Conservation (phyloP, 2,329 filamentous ascomycete genomes). For the Alternaria incomplexa region DNA sequence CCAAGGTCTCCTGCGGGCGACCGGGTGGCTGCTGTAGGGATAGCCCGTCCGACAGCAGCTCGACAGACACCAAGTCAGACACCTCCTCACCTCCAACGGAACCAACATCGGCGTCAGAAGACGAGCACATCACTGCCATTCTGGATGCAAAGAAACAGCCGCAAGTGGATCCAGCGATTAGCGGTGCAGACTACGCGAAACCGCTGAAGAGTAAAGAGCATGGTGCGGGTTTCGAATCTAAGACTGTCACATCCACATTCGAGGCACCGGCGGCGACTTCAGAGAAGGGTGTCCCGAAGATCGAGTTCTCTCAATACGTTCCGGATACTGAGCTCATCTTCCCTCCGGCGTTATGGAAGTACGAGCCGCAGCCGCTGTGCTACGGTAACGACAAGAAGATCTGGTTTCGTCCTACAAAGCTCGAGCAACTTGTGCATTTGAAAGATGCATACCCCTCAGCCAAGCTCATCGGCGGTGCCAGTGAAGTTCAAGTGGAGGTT, state of each 20-base stretch:
- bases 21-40: slow-evolving; percentile 49
- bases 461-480: slow-evolving; percentile 93
- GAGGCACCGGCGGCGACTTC: slow-evolving; percentile 61
- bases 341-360: slow-evolving; percentile 79
- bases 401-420: slow-evolving; percentile 87
- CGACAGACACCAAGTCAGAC: slow-evolving; percentile 31
- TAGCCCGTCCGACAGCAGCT: slow-evolving; percentile 37
- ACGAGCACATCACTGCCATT: slow-evolving; percentile 36
- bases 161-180: slow-evolving; percentile 30
- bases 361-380: slow-evolving; percentile 77
- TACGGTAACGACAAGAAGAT: slow-evolving; percentile 93
- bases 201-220: slow-evolving; percentile 46
- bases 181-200: slow-evolving; percentile 40
- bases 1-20: slow-evolving; percentile 43
- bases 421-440: slow-evolving; percentile 85
- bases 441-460: slow-evolving; percentile 85
- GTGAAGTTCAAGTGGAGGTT: slow-evolving; percentile 95
- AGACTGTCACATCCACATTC: slow-evolving; percentile 46
- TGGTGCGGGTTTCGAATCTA: slow-evolving; percentile 55
- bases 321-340: slow-evolving; percentile 94
- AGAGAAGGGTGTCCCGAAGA: slow-evolving; percentile 56
- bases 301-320: slow-evolving; percentile 85
- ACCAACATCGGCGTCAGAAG: slow-evolving; percentile 30
- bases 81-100: slow-evolving; percentile 40
- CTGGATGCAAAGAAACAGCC: slow-evolving; percentile 28